Percentiles rank a stretch among this genome's conserved stretches.
Conservation (phyloP, 495 filamentous ascomycete species). For the Neurospora hispaniola region DNA sequence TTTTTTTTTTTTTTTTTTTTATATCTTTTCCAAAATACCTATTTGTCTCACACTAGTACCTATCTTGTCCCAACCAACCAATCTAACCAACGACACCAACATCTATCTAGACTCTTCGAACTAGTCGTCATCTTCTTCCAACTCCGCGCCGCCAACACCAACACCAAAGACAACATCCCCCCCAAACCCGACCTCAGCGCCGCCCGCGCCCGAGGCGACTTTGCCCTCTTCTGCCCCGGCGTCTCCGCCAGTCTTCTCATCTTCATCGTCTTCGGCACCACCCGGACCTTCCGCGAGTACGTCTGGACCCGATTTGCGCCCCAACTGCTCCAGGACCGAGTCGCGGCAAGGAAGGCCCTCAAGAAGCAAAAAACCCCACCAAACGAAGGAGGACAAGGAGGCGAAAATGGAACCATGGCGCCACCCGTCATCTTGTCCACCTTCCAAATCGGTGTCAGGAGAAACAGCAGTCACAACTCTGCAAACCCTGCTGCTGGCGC, state of each 20-base stretch:
- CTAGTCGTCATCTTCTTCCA: conserved; percentile 32
- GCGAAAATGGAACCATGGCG: neutral
- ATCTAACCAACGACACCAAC: neutral
- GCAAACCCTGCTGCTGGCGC: neutral
- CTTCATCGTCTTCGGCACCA: conserved; percentile 35
- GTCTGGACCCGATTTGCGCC: conserved; percentile 8
- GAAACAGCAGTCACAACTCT: neutral
- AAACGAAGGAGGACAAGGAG: neutral
- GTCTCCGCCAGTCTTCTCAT: conserved; percentile 28
- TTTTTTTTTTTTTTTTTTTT: no score
- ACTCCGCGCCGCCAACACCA: conserved; percentile 25
- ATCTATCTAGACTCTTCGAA: conserved; percentile 23
- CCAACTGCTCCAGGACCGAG: neutral
- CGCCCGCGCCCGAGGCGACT: conserved; percentile 26
- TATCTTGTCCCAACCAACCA: neutral
- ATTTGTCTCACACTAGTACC: no score
- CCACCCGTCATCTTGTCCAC: neutral
- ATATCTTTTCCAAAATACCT: neutral
- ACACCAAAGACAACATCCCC: conserved; percentile 22
- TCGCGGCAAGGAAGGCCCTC: neutral
- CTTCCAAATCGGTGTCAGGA: neutral
- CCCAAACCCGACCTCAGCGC: conserved; percentile 25
- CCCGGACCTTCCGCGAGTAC: conserved; percentile 25
- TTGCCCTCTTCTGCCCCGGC: conserved; percentile 33
- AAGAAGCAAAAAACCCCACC: neutral